Conservation (phyloP, 2,329 filamentous ascomycete species). For the Tothia fuscella region DNA sequence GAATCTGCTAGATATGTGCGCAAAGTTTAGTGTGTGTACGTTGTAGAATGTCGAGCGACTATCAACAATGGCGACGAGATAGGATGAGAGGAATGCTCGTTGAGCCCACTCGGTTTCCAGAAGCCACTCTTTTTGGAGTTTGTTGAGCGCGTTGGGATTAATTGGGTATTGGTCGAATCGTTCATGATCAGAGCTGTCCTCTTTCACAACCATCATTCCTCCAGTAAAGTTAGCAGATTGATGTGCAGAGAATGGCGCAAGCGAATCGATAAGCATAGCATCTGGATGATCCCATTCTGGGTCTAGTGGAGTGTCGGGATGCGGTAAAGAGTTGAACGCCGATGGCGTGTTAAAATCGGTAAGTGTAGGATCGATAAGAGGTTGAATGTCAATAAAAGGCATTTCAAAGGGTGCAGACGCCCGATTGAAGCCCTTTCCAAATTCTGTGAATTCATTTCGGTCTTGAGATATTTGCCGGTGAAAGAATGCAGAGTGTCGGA, state of each 20-base stretch:
- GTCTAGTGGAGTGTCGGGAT: too few species aligned
- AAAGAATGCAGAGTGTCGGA: conserved; percentile 1
- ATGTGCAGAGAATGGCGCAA: too few species aligned
- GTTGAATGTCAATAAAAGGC: conserved; percentile 20
- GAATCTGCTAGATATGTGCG: conserved; percentile 52
- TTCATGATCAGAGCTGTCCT: conserved; percentile 17
- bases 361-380: conserved; percentile 19
- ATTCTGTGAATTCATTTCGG: background rate
- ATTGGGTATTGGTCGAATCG: conserved; percentile 24
- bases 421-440: conserved; percentile 8
- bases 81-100: conserved; percentile 55
- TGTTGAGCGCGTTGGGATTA: conserved; percentile 45
- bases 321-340: too few species aligned
- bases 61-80: conserved; percentile 52
- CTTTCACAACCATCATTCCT: conserved; percentile 24
- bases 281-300: too few species aligned
- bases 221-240: conserved; percentile 16
- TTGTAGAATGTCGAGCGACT: conserved; percentile 41
- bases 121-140: conserved; percentile 56
- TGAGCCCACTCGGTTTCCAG: conserved; percentile 59
- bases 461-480: background rate
- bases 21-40: conserved; percentile 49
- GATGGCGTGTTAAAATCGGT: too few species aligned
- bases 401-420: conserved; percentile 16
- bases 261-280: too few species aligned